Conservation (phyloP, 305 asterid species). For the Rubia balearica region DNA sequence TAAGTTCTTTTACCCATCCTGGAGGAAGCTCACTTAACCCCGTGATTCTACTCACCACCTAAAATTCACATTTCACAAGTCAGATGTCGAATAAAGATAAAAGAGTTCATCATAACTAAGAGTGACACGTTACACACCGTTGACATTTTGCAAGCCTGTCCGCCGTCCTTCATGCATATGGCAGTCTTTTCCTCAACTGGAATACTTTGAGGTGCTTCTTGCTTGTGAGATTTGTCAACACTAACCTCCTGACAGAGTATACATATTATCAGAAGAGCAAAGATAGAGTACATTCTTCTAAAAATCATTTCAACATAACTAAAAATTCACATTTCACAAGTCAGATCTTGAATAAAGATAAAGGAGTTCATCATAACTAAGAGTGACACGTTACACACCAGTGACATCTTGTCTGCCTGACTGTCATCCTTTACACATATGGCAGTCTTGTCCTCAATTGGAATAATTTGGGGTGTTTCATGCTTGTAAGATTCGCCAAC, state of each 20-base stretch:
- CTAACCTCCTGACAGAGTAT: slow-evolving; percentile 22
- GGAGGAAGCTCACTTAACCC: slow-evolving; percentile 25
- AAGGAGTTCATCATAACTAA: slow-evolving; percentile 4
- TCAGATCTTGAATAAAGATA: slow-evolving; percentile 20
- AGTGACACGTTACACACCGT: slow-evolving; percentile 13
- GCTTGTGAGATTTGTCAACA: slow-evolving; percentile 13
- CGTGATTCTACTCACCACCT: slow-evolving; percentile 34
- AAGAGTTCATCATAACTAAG: background rate
- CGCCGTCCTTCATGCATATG: slow-evolving; percentile 15
- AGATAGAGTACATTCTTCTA: too few species aligned
- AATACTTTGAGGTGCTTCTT: slow-evolving; percentile 17
- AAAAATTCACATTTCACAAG: slow-evolving; percentile 21
- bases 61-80: slow-evolving; percentile 20
- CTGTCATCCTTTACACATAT: slow-evolving; percentile 17
- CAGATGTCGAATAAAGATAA: slow-evolving; percentile 18
- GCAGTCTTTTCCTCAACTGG: slow-evolving; percentile 11
- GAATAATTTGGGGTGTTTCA: slow-evolving; percentile 15
- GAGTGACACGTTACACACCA: slow-evolving; percentile 16
- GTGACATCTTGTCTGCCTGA: slow-evolving; percentile 13
- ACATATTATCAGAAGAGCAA: background rate
- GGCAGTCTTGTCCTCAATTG: slow-evolving; percentile 11
- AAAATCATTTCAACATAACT: slow-evolving; percentile 20
- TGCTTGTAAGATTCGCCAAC: slow-evolving; percentile 13
- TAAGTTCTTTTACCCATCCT: slow-evolving; percentile 66
- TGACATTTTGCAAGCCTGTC: slow-evolving; percentile 12